These are phyloP conservation scores for Tremella fuciformis DNA, from an alignment of 768 basidiomycete species.

Conservation along the genomic window DNA sequence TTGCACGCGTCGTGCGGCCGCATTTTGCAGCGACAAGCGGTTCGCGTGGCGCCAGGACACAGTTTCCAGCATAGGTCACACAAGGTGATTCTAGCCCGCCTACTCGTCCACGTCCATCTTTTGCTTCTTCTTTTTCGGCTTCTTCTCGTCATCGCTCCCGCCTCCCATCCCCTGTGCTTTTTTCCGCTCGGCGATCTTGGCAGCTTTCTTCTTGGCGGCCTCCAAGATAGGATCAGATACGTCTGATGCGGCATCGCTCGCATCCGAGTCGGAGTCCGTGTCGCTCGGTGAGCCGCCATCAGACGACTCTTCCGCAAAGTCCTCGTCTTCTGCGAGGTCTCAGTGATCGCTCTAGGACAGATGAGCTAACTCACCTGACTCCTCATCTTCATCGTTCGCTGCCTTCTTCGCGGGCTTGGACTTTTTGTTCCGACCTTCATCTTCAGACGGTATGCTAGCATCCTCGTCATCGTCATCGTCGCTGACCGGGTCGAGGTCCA, in stretches of 20 bases:
- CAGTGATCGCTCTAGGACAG: not conserved
- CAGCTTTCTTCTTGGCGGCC: conserved; percentile 51
- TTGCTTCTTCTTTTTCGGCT: conserved; percentile 46
- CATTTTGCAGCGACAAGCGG: no score
- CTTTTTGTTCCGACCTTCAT: conserved; percentile 57
- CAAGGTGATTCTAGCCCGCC: not conserved
- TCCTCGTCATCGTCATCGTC: conserved; percentile 54
- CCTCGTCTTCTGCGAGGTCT: conserved; percentile 64
- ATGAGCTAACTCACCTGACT: conserved; percentile 34
- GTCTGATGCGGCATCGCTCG: conserved; percentile 46
- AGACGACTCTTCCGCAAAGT: conserved; percentile 80
- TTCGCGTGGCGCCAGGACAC: no score
- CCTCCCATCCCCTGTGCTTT: conserved; percentile 11
- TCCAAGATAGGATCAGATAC: conserved; percentile 46
- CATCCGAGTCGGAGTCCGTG: conserved; percentile 63
- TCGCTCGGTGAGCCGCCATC: conserved; percentile 88
- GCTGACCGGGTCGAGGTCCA: conserved; percentile 53
- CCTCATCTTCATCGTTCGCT: conserved; percentile 54
- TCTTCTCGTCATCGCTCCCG: conserved; percentile 29
- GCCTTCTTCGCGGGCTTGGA: conserved; percentile 57
- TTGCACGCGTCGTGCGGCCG: not conserved
- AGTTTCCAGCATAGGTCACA: no score
- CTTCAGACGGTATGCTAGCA: conserved; percentile 55
- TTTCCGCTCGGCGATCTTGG: conserved; percentile 15
- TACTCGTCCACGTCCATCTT: conserved; percentile 31